Base-by-base conservation (phyloP, 805 yeast species). In the Yarrowia sp. region DNA sequence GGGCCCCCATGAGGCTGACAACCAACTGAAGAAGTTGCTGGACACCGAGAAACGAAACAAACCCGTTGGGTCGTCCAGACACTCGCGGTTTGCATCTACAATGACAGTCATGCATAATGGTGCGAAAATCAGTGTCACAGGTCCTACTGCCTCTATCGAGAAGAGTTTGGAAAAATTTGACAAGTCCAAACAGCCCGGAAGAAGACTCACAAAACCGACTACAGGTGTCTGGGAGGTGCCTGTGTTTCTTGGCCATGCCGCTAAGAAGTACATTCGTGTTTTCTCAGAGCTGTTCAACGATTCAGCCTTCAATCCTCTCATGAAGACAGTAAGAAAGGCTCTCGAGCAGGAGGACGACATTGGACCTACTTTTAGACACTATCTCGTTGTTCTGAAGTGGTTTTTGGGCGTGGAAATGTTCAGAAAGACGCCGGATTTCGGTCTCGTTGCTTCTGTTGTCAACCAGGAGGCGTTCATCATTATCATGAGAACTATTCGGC, bases 351-450 rank as follows among this genome's bases (percentile, higher is more conserved):
- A 81, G 44, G 58, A 65, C 20, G 69, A 68, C 12, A 68, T 71
- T 34, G 74, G 67, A 19, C 69, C 24, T 17, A 75, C 74, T 63
- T 63, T 69, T 34, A 76, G 61, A 20, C 86, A 85, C 53, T 92
- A 83, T 73, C 83, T 90, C 49, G 80, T 84, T 68, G 79, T 90
- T 7, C 78, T 84, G 7, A 81, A 91, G 0, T 94, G 98, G 97
- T 88, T 92, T 72, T 79, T 92, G 58, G 83, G 83, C 40, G 91
- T 86, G 69, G 91, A 89, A 42, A 40, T 64, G 60, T 38, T 56
- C 44, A 70, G 70, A 30, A 50, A 72, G 20, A 69, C 76, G 30
- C 67, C 73, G 0, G 78, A 78, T 38, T 76, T 75, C 9, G 74
- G 74, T 15, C 72, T 76, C 0, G 74, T 79, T 9, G 81, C 79